These are phyloP conservation scores for Auriscalpium vulgare DNA, from an alignment of 768 basidiomycete genomes.

Conservation along the genomic window DNA sequence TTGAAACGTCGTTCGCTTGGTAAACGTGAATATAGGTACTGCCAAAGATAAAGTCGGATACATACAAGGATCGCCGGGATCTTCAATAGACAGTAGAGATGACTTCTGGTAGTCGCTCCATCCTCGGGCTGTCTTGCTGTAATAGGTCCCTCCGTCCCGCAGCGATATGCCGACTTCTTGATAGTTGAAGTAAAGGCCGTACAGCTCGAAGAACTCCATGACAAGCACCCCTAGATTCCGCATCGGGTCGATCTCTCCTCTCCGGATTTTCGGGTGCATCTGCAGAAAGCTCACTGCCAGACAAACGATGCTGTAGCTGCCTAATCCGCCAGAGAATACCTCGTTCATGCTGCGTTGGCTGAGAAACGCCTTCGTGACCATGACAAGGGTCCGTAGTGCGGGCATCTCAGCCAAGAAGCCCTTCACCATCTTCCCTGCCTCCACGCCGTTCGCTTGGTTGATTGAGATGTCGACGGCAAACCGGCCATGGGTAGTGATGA, in stretches of 20 bases:
- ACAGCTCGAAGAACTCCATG: constrained; percentile 96
- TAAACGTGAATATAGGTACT: neutral
- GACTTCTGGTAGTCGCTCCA: constrained; percentile 62
- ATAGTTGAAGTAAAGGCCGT: constrained; percentile 89
- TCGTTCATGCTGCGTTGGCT: constrained; percentile 92
- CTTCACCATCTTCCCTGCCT: constrained; percentile 72
- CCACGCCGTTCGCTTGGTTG: constrained; percentile 82
- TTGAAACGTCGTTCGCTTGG: constrained; percentile 88
- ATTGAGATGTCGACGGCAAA: constrained; percentile 91
- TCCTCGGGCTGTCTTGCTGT: constrained; percentile 69
- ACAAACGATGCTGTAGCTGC: constrained; percentile 92
- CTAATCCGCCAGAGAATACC: constrained; percentile 92
- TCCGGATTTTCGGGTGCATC: constrained; percentile 92
- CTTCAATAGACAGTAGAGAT: constrained; percentile 77
- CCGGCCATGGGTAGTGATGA: constrained; percentile 71
- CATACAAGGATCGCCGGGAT: constrained; percentile 85
- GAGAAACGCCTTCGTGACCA: constrained; percentile 88
- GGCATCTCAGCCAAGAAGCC: constrained; percentile 69
- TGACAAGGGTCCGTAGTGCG: constrained; percentile 74
- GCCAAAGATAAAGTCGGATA: constrained; percentile 10
- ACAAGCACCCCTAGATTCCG: constrained; percentile 89
- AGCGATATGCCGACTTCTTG: constrained; percentile 85
- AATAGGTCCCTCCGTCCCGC: constrained; percentile 84
- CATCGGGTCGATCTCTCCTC: constrained; percentile 80
- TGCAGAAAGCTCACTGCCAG: constrained; percentile 91